Percentiles rank a stretch among this genome's conserved stretches.
These are phyloP conservation scores for Secale cereale DNA, from an alignment of 176 grass and related monocot genomes.

Conservation along the genomic window DNA sequence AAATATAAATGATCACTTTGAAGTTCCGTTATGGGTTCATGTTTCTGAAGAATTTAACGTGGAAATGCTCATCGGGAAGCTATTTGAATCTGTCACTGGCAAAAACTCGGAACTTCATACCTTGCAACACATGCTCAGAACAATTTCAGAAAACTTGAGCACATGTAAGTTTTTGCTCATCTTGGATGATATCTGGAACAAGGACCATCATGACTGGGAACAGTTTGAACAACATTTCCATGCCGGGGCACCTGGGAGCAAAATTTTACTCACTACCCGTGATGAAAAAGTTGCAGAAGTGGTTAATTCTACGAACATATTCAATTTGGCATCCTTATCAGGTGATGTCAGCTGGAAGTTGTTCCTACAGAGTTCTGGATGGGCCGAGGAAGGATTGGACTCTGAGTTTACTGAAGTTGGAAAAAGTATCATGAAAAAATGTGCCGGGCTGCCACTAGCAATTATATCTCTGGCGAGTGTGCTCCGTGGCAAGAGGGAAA, in stretches of 20 bases:
- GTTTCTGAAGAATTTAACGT: slow-evolving; percentile 5
- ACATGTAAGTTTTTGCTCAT: neutral
- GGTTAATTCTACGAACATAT: neutral
- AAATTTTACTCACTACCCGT: slow-evolving; percentile 34
- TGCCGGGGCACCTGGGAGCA: slow-evolving; percentile 15
- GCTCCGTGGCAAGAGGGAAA: neutral
- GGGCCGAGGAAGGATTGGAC: neutral
- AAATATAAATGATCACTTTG: neutral
- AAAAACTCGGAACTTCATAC: neutral
- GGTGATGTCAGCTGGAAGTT: neutral
- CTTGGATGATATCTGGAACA: slow-evolving; percentile 39
- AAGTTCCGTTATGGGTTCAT: slow-evolving; percentile 5
- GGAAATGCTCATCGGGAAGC: neutral
- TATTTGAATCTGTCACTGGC: neutral
- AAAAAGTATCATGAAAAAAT: slow-evolving; percentile 25
- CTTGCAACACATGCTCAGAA: neutral
- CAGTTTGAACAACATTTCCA: neutral
- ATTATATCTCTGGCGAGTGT: neutral
- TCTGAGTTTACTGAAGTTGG: neutral
- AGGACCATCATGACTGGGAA: neutral
- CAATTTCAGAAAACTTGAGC: neutral
- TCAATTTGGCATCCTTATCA: neutral
- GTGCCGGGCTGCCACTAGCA: slow-evolving; percentile 19
- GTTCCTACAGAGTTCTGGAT: neutral
- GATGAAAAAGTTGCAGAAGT: neutral